These are phyloP conservation scores for Rhodomyrtus tomentosa DNA, from an alignment of 345 rosid genomes.

Conservation along the genomic window DNA sequence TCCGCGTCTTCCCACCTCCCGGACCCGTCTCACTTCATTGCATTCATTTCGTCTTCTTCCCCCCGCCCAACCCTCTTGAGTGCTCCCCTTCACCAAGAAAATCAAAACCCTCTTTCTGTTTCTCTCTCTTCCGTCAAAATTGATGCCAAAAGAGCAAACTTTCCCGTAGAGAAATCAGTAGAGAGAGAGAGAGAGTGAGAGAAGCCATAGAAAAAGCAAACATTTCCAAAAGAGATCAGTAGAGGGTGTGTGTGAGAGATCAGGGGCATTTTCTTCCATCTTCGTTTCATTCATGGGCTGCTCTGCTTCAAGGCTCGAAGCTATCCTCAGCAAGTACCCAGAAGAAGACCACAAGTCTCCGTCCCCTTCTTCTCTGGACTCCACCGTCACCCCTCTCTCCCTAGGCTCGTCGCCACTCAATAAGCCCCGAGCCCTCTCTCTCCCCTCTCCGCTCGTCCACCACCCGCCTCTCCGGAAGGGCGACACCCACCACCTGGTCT, in stretches of 20 bases:
- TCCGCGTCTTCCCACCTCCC: neutral
- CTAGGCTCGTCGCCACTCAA: neutral
- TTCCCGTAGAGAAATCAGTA: neutral
- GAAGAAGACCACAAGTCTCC: neutral
- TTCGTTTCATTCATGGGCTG: conserved; percentile 11
- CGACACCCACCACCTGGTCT: conserved; percentile 18
- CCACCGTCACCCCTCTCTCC: neutral
- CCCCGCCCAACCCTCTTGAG: neutral
- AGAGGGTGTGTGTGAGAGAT: neutral
- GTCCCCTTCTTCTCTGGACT: conserved; percentile 1
- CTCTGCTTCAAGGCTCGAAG: conserved; percentile 11
- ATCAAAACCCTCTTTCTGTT: neutral
- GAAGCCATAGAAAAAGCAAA: too few relatives aligned
- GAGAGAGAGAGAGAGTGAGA: neutral
- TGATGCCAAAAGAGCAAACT: neutral
- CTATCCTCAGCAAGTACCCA: conserved; percentile 3
- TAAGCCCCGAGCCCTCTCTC: conserved; percentile 4
- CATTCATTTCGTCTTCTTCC: neutral
- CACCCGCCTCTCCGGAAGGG: conserved; percentile 12
- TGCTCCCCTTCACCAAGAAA: neutral
- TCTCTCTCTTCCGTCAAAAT: neutral
- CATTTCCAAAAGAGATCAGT: neutral
- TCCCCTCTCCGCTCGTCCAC: conserved; percentile 8
- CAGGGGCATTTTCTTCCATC: neutral
- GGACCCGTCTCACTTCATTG: neutral